phyloP scores from a whole-genome alignment of 176 grass and related monocot genomes.

The Musa beccarii region DNA sequence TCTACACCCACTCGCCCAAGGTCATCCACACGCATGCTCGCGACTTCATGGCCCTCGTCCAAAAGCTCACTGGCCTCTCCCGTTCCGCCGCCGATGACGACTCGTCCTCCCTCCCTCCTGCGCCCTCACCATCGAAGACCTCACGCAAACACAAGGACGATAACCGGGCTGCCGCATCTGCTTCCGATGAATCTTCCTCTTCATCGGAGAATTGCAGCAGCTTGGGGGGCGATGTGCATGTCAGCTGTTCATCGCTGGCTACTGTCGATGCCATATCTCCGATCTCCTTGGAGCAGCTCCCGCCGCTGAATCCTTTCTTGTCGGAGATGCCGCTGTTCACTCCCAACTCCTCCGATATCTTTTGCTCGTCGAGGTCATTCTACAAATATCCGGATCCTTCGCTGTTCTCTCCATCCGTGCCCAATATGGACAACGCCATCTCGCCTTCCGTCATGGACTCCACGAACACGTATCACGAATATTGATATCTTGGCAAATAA shows the following conservation, averaged over 20 bases:
- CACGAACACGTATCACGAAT: neutral
- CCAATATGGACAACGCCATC: neutral
- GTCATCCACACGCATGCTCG: constrained; percentile 45
- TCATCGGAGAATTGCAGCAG: neutral
- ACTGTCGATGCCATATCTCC: neutral
- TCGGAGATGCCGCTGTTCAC: neutral
- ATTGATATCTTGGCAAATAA: neutral
- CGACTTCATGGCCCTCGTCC: constrained; percentile 67
- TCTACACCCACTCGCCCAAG: constrained; percentile 63
- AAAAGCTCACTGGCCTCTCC: constrained; percentile 64
- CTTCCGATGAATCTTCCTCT: neutral
- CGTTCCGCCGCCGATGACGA: neutral
- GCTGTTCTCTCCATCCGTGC: too few species aligned
- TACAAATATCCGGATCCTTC: neutral
- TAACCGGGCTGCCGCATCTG: too few species aligned
- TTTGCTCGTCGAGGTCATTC: neutral
- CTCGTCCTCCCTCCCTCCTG: too few species aligned
- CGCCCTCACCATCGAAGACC: too few species aligned
- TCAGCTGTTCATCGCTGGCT: neutral
- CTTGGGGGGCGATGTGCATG: too few species aligned
- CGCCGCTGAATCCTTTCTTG: neutral
- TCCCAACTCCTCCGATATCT: too few species aligned
- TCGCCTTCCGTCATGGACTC: neutral
- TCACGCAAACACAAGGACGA: too few species aligned
- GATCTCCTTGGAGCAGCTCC: neutral